These are phyloP conservation scores for Alternaria metachromatica DNA, from an alignment of 2,329 filamentous ascomycete species.

Conservation along the genomic window DNA sequence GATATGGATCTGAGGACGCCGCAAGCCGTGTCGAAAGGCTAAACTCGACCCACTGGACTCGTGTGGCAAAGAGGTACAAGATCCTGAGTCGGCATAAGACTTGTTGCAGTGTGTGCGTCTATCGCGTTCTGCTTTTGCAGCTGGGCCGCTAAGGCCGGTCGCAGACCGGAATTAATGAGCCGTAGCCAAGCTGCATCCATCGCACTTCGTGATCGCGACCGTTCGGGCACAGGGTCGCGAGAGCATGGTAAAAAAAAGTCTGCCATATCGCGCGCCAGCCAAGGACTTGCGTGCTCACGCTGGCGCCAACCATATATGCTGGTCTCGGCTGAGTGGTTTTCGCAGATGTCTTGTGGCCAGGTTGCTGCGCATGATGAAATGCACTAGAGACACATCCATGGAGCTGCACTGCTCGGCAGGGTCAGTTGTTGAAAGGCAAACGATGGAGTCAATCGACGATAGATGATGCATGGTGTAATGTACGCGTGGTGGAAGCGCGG, in stretches of 20 bases:
- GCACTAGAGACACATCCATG: conserved; percentile 30
- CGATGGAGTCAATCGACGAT: conserved; percentile 34
- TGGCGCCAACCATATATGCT: conserved; percentile 17
- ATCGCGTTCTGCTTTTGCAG: conserved; percentile 15
- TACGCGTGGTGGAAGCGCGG: conserved; percentile 40
- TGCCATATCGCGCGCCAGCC: conserved; percentile 10
- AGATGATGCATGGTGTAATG: conserved; percentile 30
- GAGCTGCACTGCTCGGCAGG: conserved; percentile 24
- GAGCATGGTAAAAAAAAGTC: conserved; percentile 10
- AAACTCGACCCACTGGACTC: conserved; percentile 27
- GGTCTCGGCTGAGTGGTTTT: conserved; percentile 16
- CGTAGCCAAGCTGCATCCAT: conserved; percentile 15
- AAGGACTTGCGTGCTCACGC: conserved; percentile 20
- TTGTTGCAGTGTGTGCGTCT: conserved; percentile 13
- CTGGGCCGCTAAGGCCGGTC: conserved; percentile 3
- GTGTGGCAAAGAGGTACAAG: conserved; percentile 19
- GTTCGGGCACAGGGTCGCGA: conserved; percentile 3
- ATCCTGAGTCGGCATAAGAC: conserved; percentile 14
- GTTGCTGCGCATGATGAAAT: conserved; percentile 26
- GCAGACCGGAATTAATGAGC: conserved; percentile 7
- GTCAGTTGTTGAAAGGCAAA: conserved; percentile 28
- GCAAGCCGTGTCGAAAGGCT: conserved; percentile 33
- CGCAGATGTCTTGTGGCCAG: conserved; percentile 14
- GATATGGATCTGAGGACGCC: conserved; percentile 16
- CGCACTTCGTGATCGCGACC: neutral